Evolutionary conservation across 192 early-diverging fungal genomes (phyloP).

Genomic region (Umbelopsis sp.): DNA sequence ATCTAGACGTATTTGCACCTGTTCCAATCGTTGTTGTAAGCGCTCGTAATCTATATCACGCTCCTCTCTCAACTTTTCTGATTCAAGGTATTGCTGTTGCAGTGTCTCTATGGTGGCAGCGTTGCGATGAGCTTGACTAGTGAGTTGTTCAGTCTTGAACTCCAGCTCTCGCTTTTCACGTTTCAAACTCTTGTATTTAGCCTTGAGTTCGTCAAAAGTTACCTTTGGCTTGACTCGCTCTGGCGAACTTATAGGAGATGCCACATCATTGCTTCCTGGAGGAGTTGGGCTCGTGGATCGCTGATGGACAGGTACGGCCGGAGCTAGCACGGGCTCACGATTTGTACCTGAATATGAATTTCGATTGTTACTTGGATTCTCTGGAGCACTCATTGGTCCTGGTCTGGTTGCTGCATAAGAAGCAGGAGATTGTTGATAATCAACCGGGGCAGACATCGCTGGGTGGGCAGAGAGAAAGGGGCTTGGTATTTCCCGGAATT

Average conservation of each 20-base stretch:
- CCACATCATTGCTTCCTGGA: not conserved
- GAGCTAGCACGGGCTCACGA: not conserved
- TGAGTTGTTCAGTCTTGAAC: not conserved
- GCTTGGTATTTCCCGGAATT: too few relatives aligned
- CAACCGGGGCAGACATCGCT: constrained; percentile 1
- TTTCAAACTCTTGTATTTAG: not conserved
- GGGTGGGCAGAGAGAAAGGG: not conserved
- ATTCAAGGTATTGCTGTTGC: not conserved
- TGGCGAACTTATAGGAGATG: not conserved
- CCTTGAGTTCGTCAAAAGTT: constrained; percentile 8
- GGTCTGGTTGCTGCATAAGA: constrained; percentile 4
- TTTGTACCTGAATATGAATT: constrained; percentile 15
- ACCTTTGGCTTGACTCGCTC: constrained; percentile 12
- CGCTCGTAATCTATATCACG: constrained; percentile 13
- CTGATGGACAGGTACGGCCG: constrained; percentile 9
- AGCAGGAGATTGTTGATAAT: not conserved
- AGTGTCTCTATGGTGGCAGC: not conserved
- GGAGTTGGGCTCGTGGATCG: not conserved
- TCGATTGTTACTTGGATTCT: not conserved
- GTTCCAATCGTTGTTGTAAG: constrained; percentile 1
- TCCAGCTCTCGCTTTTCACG: constrained; percentile 20
- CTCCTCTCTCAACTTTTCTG: constrained; percentile 8
- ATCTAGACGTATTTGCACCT: constrained; percentile 10
- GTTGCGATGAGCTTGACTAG: constrained; percentile 11
- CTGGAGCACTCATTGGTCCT: not conserved